Conservation (phyloP, 148 eudicot genomes). For the Salicornia ramosissima region DNA sequence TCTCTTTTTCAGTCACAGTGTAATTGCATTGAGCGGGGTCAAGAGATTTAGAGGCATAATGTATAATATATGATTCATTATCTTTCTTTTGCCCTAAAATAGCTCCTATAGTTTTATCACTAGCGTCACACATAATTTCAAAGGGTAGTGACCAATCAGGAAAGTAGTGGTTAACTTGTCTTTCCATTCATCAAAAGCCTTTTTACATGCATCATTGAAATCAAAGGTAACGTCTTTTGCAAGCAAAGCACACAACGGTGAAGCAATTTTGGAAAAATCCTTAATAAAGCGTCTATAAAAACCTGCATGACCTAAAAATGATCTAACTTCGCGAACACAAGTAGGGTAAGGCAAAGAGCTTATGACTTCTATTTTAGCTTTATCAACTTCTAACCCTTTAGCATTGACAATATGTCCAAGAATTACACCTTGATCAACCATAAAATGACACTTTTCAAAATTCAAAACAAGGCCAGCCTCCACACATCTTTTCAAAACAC, state of each 20-base stretch:
- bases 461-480: slow-evolving; percentile 16
- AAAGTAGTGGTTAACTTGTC: neutral
- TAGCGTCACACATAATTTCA: slow-evolving; percentile 19
- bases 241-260: no score
- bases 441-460: no score
- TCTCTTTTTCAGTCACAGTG: slow-evolving; percentile 7
- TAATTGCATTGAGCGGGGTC: slow-evolving; percentile 11
- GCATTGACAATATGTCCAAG: slow-evolving; percentile 3
- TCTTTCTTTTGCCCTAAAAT: slow-evolving; percentile 13
- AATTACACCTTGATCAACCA: slow-evolving; percentile 17
- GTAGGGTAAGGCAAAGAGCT: slow-evolving; percentile 9
- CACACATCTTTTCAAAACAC: no score
- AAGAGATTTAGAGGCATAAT: slow-evolving; percentile 16
- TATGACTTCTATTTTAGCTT: slow-evolving; percentile 18
- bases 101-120: slow-evolving; percentile 3
- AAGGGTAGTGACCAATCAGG: no score
- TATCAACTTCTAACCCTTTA: slow-evolving; percentile 18
- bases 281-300: slow-evolving; percentile 9
- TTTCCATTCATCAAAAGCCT: slow-evolving; percentile 14
- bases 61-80: no score
- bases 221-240: no score
- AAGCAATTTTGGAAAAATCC: neutral
- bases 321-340: neutral
- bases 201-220: slow-evolving; percentile 1
- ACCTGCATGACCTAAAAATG: slow-evolving; percentile 1